Percentiles rank a stretch among this genome's conserved stretches.
phyloP scores from a whole-genome alignment of 164 flowering plant species.

The Echeveria elegans region DNA sequence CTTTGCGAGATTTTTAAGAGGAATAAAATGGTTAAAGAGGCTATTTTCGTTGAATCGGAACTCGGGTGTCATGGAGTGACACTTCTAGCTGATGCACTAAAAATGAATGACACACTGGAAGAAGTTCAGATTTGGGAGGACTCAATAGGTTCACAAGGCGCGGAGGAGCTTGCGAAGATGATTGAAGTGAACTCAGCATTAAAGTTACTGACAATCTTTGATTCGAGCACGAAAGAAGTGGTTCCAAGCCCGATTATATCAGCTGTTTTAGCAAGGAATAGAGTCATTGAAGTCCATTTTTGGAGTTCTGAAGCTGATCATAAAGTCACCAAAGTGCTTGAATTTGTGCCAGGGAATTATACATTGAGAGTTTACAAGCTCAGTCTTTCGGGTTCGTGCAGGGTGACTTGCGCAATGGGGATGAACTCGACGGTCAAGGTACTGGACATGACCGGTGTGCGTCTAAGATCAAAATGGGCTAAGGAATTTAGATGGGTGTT shows the following conservation, averaged over 20 bases:
- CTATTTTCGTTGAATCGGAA: conserved; percentile 55
- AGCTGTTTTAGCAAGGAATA: conserved; percentile 74
- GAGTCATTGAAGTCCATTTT: conserved; percentile 75
- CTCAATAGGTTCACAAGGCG: conserved; percentile 78
- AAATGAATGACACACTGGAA: conserved; percentile 55
- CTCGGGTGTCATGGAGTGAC: conserved; percentile 60
- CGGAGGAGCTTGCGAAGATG: conserved; percentile 91
- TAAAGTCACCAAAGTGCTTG: conserved; percentile 64
- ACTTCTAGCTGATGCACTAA: conserved; percentile 58
- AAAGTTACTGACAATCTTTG: conserved; percentile 64
- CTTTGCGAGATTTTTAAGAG: conserved; percentile 48
- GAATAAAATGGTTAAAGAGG: conserved; percentile 45
- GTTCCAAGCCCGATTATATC: conserved; percentile 74
- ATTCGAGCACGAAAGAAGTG: conserved; percentile 33
- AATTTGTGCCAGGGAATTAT: conserved; percentile 63
- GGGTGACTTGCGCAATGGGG: conserved; percentile 72
- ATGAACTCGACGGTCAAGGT: conserved; percentile 64
- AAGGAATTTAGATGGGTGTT: conserved; percentile 73
- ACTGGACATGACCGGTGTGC: conserved; percentile 78
- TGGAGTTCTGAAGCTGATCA: conserved; percentile 62
- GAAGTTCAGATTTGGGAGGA: conserved; percentile 97
- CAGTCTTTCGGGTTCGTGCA: conserved; percentile 52
- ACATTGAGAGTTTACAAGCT: conserved; percentile 59
- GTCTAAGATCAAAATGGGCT: conserved; percentile 75
- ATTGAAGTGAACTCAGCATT: conserved; percentile 71